Evolutionary conservation across 2,329 filamentous ascomycete species (phyloP).

Genomic region (Chrysoporthe puriensis): DNA sequence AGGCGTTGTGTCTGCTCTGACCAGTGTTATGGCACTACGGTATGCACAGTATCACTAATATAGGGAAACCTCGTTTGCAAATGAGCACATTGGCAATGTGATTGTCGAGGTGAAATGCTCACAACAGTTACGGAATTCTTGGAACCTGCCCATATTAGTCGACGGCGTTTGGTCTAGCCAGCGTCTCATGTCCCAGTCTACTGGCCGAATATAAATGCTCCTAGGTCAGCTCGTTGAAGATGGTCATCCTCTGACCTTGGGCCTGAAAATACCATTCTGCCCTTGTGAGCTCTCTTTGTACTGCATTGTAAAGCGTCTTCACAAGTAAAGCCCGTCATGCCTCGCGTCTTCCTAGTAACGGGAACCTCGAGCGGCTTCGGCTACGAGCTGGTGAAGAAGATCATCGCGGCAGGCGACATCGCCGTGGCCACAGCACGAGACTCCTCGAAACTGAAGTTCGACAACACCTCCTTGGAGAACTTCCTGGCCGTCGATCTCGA

Average conservation of each 20-base stretch:
- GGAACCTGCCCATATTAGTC: no score
- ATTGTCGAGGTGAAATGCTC: no score
- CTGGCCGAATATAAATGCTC: neutral
- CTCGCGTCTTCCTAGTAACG: conserved; percentile 56
- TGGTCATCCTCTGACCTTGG: neutral
- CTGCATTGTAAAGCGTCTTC: neutral
- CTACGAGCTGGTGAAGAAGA: conserved; percentile 45
- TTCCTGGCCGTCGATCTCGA: conserved; percentile 18
- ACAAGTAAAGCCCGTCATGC: conserved; percentile 18
- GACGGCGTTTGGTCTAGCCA: no score
- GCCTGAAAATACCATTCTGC: neutral
- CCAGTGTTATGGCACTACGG: no score
- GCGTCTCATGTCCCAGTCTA: neutral
- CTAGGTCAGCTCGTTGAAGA: neutral
- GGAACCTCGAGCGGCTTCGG: conserved; percentile 58
- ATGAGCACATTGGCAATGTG: no score
- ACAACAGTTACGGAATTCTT: no score
- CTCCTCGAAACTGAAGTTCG: conserved; percentile 46
- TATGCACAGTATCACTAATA: no score
- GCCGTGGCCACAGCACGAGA: conserved; percentile 56
- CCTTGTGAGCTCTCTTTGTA: neutral
- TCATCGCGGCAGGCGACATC: conserved; percentile 50
- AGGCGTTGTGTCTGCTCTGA: neutral
- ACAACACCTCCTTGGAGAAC: conserved; percentile 46
- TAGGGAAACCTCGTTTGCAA: no score